Base-by-base conservation (phyloP, 768 basidiomycete species). In the Lactarius akahatsu region DNA sequence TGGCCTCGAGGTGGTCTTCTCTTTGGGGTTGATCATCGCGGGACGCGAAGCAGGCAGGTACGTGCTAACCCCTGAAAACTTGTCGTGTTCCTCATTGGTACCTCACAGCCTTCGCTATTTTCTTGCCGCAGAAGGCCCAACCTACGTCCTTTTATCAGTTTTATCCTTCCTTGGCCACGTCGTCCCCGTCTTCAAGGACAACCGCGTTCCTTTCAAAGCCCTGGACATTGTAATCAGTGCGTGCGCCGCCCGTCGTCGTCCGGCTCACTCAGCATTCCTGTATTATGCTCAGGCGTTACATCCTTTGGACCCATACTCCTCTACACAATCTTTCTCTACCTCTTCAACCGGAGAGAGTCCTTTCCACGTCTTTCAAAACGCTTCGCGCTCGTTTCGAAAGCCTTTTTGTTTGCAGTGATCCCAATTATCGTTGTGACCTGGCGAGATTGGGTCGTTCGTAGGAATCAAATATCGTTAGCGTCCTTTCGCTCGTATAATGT, bases 231-330 rank as follows among this genome's bases (percentile, higher is more conserved):
- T 84, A 64, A 77, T 90, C 43, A 90, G 90, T 90, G 70, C 40
- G 86, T 77, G 36, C 30, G 13, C 11, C 6, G 16, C 9, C 57
- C 54, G 36, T 30, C 15, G 15, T 16, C 36, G 23, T 40, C 36
- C 4, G 11, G 43, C 56, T 57, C 32, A 47, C 36, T 36, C 43
- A 45, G 1, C 40, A 55, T 47, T 18, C 60, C 43, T 11, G 13
- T 28, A 9, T 38, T 28, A 28, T 26, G 15, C 61, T 40, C 34
- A 74, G 77, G 89, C 78, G 80, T 81, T 52, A 73, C 81, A 52
- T 91, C 91, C 3, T 87, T 85, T 71, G 72, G 87, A 28, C 89
- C 91, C 13, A 77, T 92, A 56, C 77, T 91, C 47, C 77, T 85
- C 55, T 91, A 88, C 76, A 84, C 79, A 23, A 62, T 82, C 62